Percentiles rank a stretch among this genome's conserved stretches.
These are phyloP conservation scores for Nigrospora osmanthi DNA, from an alignment of 2,329 filamentous ascomycete genomes.

Conservation along the genomic window DNA sequence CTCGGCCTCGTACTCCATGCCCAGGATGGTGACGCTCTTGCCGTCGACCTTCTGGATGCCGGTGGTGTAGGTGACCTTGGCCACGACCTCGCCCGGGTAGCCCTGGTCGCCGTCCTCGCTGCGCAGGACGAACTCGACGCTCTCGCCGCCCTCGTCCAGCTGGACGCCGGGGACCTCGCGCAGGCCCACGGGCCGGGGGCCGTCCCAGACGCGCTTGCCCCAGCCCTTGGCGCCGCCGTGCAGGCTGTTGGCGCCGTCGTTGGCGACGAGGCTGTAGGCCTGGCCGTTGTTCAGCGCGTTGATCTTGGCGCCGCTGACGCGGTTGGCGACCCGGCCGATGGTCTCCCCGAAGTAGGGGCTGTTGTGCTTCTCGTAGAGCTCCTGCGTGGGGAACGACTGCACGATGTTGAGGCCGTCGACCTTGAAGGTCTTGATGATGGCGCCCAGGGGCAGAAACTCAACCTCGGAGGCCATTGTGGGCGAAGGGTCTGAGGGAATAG, in stretches of 20 bases:
- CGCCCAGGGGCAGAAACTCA: constrained; percentile 66
- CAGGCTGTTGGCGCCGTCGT: constrained; percentile 70
- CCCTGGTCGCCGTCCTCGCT: constrained; percentile 82
- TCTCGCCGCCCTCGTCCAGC: constrained; percentile 53
- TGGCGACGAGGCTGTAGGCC: constrained; percentile 62
- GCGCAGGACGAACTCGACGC: constrained; percentile 54
- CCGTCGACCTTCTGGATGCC: constrained; percentile 57
- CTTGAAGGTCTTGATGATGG: constrained; percentile 73
- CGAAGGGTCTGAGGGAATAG: not conserved
- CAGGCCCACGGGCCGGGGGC: constrained; percentile 54
- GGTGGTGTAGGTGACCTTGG: constrained; percentile 70
- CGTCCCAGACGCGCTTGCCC: constrained; percentile 72
- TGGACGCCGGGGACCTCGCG: constrained; percentile 41
- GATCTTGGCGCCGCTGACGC: constrained; percentile 66
- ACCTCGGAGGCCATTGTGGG: constrained; percentile 18
- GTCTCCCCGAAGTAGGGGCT: constrained; percentile 83
- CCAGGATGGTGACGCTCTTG: constrained; percentile 62
- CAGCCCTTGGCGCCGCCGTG: constrained; percentile 70
- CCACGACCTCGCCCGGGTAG: constrained; percentile 78
- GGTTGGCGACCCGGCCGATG: constrained; percentile 80
- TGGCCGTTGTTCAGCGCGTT: constrained; percentile 60
- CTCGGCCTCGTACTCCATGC: constrained; percentile 85
- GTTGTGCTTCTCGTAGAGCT: constrained; percentile 70
- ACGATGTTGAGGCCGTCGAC: constrained; percentile 81
- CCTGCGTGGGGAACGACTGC: constrained; percentile 69